Evolutionary conservation across 1,139 yeast species (phyloP).

Genomic region (Nakaseomyces delphensis): DNA sequence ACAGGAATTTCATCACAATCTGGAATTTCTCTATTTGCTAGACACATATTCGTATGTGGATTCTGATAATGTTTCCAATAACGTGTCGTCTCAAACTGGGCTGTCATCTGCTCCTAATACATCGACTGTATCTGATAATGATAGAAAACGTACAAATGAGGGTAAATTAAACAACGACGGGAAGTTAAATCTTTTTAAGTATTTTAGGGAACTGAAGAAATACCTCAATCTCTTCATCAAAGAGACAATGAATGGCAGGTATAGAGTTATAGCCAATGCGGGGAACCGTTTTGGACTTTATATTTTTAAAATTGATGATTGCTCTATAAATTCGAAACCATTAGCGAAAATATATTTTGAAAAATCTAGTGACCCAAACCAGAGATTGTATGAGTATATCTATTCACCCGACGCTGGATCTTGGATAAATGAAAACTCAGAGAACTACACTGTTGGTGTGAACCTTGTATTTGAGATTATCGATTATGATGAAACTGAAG

Average conservation of each 20-base stretch:
- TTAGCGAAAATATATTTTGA: constrained; percentile 23
- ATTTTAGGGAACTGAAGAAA: constrained; percentile 26
- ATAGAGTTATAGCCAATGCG: constrained; percentile 22
- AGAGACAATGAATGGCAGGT: constrained; percentile 13
- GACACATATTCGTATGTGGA: constrained; percentile 30
- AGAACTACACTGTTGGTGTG: constrained; percentile 24
- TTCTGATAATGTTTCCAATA: constrained; percentile 14
- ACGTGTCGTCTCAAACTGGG: constrained; percentile 3
- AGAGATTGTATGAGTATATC: constrained; percentile 25
- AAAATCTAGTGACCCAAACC: constrained; percentile 18
- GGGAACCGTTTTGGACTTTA: constrained; percentile 28
- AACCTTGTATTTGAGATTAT: constrained; percentile 22
- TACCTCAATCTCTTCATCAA: constrained; percentile 18
- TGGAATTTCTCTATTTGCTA: constrained; percentile 26
- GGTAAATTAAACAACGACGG: constrained; percentile 10
- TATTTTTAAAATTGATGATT: constrained; percentile 12
- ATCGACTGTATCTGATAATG: constrained; percentile 1
- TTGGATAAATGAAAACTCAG: constrained; percentile 28
- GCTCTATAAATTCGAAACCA: constrained; percentile 6
- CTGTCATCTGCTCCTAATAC: constrained; percentile 1
- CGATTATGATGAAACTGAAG: constrained; percentile 7
- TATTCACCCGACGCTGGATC: constrained; percentile 18
- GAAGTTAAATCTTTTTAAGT: constrained; percentile 28
- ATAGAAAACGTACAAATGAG: background rate
- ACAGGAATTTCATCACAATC: constrained; percentile 28